These are phyloP conservation scores for Fusarium dimerum DNA, from an alignment of 2,329 filamentous ascomycete genomes.

Conservation along the genomic window DNA sequence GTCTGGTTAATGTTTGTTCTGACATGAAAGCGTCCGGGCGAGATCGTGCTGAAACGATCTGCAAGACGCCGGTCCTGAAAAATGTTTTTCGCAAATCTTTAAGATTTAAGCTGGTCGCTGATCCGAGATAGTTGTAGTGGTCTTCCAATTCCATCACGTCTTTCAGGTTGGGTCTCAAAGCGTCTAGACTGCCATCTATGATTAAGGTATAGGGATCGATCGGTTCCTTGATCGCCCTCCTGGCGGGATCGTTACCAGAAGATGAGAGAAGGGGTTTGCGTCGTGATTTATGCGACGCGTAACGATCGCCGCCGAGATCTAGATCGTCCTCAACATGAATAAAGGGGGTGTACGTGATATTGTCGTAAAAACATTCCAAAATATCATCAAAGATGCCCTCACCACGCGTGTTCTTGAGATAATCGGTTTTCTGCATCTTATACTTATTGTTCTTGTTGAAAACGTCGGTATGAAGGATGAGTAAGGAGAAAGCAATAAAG, in stretches of 20 bases:
- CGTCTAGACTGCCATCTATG: constrained; percentile 83
- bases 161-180: constrained; percentile 79
- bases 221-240: constrained; percentile 73
- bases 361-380: constrained; percentile 95
- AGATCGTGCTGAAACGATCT: constrained; percentile 92
- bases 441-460: constrained; percentile 99
- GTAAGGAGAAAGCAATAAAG: constrained; percentile 93
- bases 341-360: constrained; percentile 97
- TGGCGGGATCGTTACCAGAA: constrained; percentile 52
- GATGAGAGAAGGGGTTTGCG: constrained; percentile 70
- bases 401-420: constrained; percentile 89
- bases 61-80: constrained; percentile 85
- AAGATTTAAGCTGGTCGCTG: constrained; percentile 73
- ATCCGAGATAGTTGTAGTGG: constrained; percentile 84
- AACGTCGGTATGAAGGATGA: constrained; percentile 97
- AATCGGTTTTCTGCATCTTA: constrained; percentile 96
- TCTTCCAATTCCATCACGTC: constrained; percentile 94
- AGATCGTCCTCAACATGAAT: constrained; percentile 95
- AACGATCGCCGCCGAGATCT: constrained; percentile 74
- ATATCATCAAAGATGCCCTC: constrained; percentile 94
- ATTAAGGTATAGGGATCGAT: constrained; percentile 96
- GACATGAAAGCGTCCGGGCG: constrained; percentile 94
- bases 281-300: constrained; percentile 69
- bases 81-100: constrained; percentile 84
- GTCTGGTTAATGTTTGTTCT: constrained; percentile 81